phyloP scores from a whole-genome alignment of 805 yeast genomes.

The Torulaspora indica region DNA sequence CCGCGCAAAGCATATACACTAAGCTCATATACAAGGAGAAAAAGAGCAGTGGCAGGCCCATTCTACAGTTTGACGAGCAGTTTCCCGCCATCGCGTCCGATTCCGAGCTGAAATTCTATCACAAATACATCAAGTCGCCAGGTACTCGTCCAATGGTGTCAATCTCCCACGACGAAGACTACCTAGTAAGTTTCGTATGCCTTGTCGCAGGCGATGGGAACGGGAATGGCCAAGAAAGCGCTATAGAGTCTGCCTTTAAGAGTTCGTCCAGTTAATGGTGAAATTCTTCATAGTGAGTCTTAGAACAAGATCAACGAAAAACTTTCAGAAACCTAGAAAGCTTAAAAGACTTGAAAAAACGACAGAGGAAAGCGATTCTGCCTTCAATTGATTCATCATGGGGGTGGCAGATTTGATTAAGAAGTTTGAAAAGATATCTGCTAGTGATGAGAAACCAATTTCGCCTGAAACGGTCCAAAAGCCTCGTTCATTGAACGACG shows the following conservation, averaged over 20 bases:
- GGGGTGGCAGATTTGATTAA: constrained; percentile 39
- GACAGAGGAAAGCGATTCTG: neutral
- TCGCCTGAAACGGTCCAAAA: neutral
- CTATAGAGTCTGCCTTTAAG: too few species aligned
- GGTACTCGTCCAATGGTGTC: constrained; percentile 18
- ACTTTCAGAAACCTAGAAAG: neutral
- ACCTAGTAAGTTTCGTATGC: constrained; percentile 19
- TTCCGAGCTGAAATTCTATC: constrained; percentile 12
- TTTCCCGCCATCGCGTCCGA: constrained; percentile 1
- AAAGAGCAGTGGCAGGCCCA: constrained; percentile 18
- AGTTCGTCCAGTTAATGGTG: neutral
- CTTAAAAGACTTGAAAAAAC: neutral
- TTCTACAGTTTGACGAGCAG: constrained; percentile 12
- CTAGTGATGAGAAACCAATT: constrained; percentile 10
- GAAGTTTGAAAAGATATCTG: constrained; percentile 33
- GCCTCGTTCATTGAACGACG: neutral
- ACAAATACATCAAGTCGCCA: constrained; percentile 13
- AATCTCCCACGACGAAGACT: constrained; percentile 33
- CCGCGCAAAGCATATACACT: constrained; percentile 31
- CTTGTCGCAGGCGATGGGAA: constrained; percentile 1
- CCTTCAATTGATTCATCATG: constrained; percentile 21
- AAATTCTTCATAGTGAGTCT: neutral
- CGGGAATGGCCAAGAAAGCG: neutral
- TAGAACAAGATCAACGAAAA: constrained; percentile 5
- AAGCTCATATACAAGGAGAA: constrained; percentile 24